Percentiles rank a stretch among this genome's conserved stretches.
These are phyloP conservation scores for Piper betle DNA, from an alignment of 164 flowering plant species.

Conservation along the genomic window DNA sequence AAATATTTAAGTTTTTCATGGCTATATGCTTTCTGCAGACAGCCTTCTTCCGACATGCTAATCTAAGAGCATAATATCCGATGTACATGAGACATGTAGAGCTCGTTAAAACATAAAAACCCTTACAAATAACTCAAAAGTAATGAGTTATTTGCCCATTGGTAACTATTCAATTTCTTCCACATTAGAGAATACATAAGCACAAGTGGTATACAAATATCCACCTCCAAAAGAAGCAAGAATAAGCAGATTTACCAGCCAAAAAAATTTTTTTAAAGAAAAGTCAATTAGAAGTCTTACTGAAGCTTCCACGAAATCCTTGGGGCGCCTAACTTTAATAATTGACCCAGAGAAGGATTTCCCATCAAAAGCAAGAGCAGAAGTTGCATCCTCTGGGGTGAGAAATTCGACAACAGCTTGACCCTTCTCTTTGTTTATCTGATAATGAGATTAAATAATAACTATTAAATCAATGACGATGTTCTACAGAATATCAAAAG, in stretches of 20 bases:
- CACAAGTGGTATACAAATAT: no score
- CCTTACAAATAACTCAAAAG: no score
- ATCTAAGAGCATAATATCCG: no score
- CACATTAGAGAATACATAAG: no score
- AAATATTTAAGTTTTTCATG: no score
- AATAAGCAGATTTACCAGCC: neutral
- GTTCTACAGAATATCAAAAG: neutral
- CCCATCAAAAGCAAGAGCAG: slow-evolving; percentile 79
- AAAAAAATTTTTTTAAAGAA: slow-evolving; percentile 1
- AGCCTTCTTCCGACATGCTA: no score
- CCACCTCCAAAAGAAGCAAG: neutral
- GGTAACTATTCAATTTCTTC: no score
- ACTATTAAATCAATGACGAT: neutral
- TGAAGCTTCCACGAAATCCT: slow-evolving; percentile 60
- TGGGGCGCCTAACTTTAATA: slow-evolving; percentile 80
- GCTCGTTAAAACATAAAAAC: no score
- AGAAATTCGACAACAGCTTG: slow-evolving; percentile 92
- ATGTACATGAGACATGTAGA: no score
- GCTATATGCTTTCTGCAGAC: no score
- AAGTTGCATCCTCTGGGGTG: slow-evolving; percentile 83
- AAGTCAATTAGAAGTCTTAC: slow-evolving; percentile 45
- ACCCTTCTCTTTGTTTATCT: slow-evolving; percentile 79
- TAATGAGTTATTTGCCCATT: no score
- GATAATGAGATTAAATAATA: slow-evolving; percentile 1
- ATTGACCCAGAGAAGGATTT: slow-evolving; percentile 44